These are phyloP conservation scores for Straminergon stramineum DNA, from an alignment of 225 moss, liverwort and hornwort species.

Conservation along the genomic window DNA sequence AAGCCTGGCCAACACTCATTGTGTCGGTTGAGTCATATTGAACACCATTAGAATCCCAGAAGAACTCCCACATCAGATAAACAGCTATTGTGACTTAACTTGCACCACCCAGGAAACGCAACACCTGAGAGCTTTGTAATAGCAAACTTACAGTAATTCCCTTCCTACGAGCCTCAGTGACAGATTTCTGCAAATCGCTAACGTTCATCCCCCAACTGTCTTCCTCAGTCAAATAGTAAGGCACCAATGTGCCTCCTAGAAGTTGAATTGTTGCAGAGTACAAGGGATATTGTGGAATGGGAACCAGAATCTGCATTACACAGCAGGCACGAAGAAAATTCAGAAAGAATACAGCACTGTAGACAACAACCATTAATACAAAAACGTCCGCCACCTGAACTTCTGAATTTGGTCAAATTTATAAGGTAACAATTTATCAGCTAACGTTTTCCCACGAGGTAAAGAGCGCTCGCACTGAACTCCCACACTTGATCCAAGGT, in stretches of 20 bases:
- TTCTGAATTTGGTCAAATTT: background rate
- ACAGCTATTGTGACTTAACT: background rate
- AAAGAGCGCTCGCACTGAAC: background rate
- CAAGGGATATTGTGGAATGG: constrained; percentile 42
- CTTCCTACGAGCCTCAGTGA: constrained; percentile 28
- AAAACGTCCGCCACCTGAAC: background rate
- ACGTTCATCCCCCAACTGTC: constrained; percentile 25
- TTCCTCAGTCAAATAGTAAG: constrained; percentile 40
- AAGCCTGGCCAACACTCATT: background rate
- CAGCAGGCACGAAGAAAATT: background rate
- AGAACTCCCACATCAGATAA: background rate
- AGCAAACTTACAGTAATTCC: constrained; percentile 28
- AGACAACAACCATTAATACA: background rate
- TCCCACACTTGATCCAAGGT: background rate
- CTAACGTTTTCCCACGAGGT: background rate
- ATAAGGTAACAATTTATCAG: background rate
- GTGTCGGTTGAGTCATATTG: background rate
- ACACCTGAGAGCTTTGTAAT: background rate
- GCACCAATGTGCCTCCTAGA: constrained; percentile 39
- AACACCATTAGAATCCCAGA: background rate
- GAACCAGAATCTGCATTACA: constrained; percentile 28
- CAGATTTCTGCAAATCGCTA: constrained; percentile 29
- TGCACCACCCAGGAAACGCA: background rate
- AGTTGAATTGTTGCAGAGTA: constrained; percentile 48
- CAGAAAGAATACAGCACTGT: background rate